Evolutionary conservation across 2,329 filamentous ascomycete species (phyloP).

Genomic region (Colletotrichum liaoningense): DNA sequence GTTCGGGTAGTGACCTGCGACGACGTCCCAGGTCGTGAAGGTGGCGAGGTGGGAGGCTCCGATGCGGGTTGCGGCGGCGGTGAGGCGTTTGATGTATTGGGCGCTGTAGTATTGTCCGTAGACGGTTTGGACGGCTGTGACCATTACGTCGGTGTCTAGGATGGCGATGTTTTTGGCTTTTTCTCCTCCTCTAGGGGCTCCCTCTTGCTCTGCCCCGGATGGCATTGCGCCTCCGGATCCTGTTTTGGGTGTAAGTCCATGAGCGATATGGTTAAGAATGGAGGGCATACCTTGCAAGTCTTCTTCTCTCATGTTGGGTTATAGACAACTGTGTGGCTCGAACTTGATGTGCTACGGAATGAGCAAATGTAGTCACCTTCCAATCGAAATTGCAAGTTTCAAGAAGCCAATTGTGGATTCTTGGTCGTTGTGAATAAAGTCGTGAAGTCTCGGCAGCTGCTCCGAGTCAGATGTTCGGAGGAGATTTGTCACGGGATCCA

Average conservation of each 20-base stretch:
- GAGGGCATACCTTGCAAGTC: background rate
- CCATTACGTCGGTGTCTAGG: conserved; percentile 22
- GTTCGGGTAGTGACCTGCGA: conserved; percentile 43
- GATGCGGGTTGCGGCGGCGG: background rate
- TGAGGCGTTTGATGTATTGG: conserved; percentile 19
- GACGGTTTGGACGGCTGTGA: conserved; percentile 10
- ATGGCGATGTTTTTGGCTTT: conserved; percentile 2
- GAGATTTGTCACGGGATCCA: conserved; percentile 14
- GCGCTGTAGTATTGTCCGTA: conserved; percentile 21
- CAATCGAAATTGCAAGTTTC: no score
- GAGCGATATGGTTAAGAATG: no score
- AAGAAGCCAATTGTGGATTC: background rate
- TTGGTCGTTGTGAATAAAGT: no score
- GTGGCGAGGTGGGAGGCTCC: conserved; percentile 21
- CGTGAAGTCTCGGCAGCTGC: background rate
- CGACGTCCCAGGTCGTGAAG: conserved; percentile 45
- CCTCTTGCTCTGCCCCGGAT: no score
- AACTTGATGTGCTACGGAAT: no score
- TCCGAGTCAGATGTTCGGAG: conserved; percentile 14
- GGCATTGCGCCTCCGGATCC: background rate
- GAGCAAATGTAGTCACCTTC: no score
- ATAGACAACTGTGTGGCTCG: no score
- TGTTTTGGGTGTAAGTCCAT: background rate
- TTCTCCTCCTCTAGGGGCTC: no score
- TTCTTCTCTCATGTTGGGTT: background rate